phyloP scores from a whole-genome alignment of 495 filamentous ascomycete species.

The Xylaria castorea region DNA sequence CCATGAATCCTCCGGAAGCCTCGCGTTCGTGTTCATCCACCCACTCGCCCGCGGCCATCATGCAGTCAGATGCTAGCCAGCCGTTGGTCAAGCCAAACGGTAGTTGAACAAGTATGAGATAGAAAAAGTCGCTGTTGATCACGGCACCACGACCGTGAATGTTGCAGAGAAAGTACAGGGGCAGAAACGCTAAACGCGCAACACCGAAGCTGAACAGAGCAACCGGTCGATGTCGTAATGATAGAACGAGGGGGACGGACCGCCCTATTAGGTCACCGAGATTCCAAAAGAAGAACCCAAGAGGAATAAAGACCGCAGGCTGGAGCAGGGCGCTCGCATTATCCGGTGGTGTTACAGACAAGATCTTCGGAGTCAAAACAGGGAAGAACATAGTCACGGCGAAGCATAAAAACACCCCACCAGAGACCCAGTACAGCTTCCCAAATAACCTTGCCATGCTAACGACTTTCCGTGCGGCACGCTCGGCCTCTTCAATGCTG shows the following conservation, averaged over 20 bases:
- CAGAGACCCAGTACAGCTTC: slow-evolving; percentile 75
- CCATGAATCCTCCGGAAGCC: slow-evolving; percentile 94
- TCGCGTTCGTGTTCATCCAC: slow-evolving; percentile 82
- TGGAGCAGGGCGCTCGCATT: slow-evolving; percentile 64
- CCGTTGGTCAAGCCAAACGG: slow-evolving; percentile 87
- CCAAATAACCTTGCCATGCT: slow-evolving; percentile 69
- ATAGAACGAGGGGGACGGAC: slow-evolving; percentile 65
- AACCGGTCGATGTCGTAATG: slow-evolving; percentile 65
- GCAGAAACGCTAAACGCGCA: slow-evolving; percentile 72
- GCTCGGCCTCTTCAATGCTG: slow-evolving; percentile 55
- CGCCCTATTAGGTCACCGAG: slow-evolving; percentile 82
- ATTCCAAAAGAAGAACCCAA: slow-evolving; percentile 95
- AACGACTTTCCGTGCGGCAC: slow-evolving; percentile 62
- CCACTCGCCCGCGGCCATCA: slow-evolving; percentile 87
- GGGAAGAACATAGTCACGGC: slow-evolving; percentile 91
- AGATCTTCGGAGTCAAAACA: slow-evolving; percentile 84
- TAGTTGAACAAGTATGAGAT: slow-evolving; percentile 81
- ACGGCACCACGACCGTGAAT: slow-evolving; percentile 71
- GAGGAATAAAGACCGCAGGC: slow-evolving; percentile 80
- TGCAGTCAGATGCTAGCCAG: slow-evolving; percentile 80
- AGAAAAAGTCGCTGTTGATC: slow-evolving; percentile 83
- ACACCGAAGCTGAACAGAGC: slow-evolving; percentile 69
- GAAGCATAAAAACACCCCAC: slow-evolving; percentile 79
- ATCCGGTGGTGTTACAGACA: slow-evolving; percentile 67
- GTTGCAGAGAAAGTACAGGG: slow-evolving; percentile 90